Conservation (phyloP, 345 rosid species). For the Nephelium lappaceum region DNA sequence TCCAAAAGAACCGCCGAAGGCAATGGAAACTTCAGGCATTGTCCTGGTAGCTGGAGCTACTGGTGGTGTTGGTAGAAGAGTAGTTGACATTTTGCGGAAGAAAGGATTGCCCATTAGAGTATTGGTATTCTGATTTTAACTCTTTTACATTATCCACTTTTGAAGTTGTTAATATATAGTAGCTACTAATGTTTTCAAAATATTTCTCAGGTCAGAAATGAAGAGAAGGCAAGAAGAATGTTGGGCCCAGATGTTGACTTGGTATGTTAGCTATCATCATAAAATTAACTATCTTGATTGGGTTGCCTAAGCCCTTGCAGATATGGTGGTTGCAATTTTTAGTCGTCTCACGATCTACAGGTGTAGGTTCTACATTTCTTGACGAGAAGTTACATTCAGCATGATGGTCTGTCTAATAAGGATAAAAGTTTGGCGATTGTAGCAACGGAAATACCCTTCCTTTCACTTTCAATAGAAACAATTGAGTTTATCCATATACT, state of each 20-base stretch:
- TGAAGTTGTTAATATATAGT: not conserved
- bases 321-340: not conserved
- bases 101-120: constrained; percentile 77
- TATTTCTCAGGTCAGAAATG: constrained; percentile 72
- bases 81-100: constrained; percentile 61
- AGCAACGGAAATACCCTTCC: not conserved
- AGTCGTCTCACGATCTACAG: not conserved
- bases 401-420: not conserved
- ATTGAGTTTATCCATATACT: not conserved
- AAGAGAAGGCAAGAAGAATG: constrained; percentile 86
- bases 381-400: not conserved
- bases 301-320: not conserved
- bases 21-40: constrained; percentile 61
- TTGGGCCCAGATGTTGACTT: constrained; percentile 76
- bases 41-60: constrained; percentile 93
- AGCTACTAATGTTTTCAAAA: not conserved
- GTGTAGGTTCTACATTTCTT: not conserved
- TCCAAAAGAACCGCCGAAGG: constrained; percentile 35
- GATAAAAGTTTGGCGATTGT: constrained; percentile 1
- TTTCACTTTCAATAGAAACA: not conserved
- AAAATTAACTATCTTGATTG: not conserved
- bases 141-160: not conserved
- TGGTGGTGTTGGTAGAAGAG: constrained; percentile 94
- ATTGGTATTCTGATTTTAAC: constrained; percentile 50
- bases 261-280: constrained; percentile 45